Percentiles rank a stretch among this genome's conserved stretches.
phyloP scores from a whole-genome alignment of 2,329 filamentous ascomycete species.

The Lachnellula arida region DNA sequence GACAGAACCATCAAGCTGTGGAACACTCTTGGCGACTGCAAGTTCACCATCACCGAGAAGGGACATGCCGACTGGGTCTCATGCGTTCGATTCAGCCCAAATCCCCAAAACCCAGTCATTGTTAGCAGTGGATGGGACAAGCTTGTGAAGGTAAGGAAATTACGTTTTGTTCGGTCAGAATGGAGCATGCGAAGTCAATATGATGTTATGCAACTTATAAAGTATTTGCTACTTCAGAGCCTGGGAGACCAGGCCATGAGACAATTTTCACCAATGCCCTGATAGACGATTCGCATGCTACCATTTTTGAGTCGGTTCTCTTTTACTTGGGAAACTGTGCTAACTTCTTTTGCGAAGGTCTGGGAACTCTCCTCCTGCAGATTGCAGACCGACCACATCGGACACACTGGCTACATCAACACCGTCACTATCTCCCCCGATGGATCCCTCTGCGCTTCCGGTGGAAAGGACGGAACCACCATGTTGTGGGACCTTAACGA shows the following conservation, averaged over 20 bases:
- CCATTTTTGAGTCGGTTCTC: constrained; percentile 6
- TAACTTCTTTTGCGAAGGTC: constrained; percentile 55
- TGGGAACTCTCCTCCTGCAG: constrained; percentile 99
- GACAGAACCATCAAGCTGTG: constrained; percentile 99
- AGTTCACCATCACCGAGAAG: constrained; percentile 99
- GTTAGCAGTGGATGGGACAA: constrained; percentile 99
- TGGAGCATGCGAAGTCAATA: constrained; percentile 45
- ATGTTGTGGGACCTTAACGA: constrained; percentile 99
- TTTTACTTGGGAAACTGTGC: constrained; percentile 11
- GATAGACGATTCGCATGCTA: constrained; percentile 43
- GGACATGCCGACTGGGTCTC: constrained; percentile 99
- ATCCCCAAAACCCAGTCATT: constrained; percentile 99
- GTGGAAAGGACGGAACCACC: constrained; percentile 99
- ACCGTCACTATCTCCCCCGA: constrained; percentile 99
- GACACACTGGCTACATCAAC: constrained; percentile 99
- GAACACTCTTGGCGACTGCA: constrained; percentile 99
- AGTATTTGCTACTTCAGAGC: constrained; percentile 99
- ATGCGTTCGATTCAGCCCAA: constrained; percentile 98
- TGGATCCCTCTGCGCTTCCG: constrained; percentile 96
- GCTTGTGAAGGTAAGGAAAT: constrained; percentile 90
- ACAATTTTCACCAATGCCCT: constrained; percentile 88
- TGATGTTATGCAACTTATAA: constrained; percentile 85
- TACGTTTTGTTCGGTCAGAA: constrained; percentile 17
- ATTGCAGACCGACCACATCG: constrained; percentile 99
- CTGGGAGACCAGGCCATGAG: constrained; percentile 79